Conservation (phyloP, 306 rosid genomes). For the Mucuna pruriens region DNA sequence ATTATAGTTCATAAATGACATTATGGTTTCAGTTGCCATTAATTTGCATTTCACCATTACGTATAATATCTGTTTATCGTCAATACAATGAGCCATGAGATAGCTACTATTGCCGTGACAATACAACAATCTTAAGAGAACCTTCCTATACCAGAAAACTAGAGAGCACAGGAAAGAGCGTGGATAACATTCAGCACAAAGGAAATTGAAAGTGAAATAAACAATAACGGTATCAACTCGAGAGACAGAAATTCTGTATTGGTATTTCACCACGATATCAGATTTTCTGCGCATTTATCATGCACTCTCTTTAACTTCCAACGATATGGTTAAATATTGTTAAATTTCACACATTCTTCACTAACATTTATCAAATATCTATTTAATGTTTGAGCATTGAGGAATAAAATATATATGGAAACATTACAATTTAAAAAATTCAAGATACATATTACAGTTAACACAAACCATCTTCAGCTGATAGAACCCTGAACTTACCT, state of each 20-base stretch:
- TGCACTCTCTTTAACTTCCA: slow-evolving; percentile 16
- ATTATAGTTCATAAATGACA: background rate
- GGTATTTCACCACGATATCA: background rate
- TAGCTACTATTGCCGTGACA: background rate
- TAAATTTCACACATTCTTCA: background rate
- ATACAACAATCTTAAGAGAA: background rate
- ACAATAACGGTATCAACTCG: background rate
- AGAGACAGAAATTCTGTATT: background rate
- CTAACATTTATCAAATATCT: slow-evolving; percentile 13
- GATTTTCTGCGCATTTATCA: background rate
- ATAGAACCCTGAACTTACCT: slow-evolving; percentile 31
- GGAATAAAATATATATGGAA: slow-evolving; percentile 3
- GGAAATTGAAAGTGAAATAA: slow-evolving; percentile 20
- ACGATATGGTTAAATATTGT: background rate
- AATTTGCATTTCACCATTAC: background rate
- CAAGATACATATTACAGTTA: slow-evolving; percentile 29
- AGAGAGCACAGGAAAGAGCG: background rate
- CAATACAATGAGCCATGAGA: background rate
- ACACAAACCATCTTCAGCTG: slow-evolving; percentile 21
- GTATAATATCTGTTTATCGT: slow-evolving; percentile 1
- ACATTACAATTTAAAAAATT: slow-evolving; percentile 17
- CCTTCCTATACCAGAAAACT: slow-evolving; percentile 4
- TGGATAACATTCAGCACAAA: background rate
- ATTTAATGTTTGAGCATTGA: background rate
- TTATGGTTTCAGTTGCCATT: background rate